A percentile compares a stretch with the other conserved stretches of the same genome.
Evolutionary conservation across 164 flowering plant genomes (phyloP).

Genomic region (Annona cherimola): DNA sequence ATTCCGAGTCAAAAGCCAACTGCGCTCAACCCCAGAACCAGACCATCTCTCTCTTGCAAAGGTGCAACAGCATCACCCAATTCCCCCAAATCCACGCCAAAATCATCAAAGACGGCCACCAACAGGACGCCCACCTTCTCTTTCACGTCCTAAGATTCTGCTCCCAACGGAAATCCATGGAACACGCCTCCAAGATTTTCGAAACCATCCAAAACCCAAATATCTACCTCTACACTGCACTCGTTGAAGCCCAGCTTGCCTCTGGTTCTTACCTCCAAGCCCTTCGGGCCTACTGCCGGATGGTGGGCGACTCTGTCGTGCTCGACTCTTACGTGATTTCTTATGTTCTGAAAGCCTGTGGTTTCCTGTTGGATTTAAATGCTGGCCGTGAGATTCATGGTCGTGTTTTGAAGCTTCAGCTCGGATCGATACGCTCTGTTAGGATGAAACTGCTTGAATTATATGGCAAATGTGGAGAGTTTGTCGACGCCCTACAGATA

Average conservation of each 20-base stretch:
- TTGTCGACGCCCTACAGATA: conserved; percentile 20
- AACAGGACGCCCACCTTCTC: conserved; percentile 53
- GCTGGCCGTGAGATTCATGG: conserved; percentile 35
- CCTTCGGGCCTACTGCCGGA: conserved; percentile 25
- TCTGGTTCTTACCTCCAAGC: conserved; percentile 21
- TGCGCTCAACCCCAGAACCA: conserved; percentile 2
- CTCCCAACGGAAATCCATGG: conserved; percentile 24
- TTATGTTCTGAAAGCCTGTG: conserved; percentile 54
- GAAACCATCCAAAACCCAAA: conserved; percentile 39
- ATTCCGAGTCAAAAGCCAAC: conserved; percentile 9
- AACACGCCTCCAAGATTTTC: conserved; percentile 41
- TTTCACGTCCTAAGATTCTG: conserved; percentile 65
- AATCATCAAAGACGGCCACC: conserved; percentile 24
- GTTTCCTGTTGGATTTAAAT: conserved; percentile 2
- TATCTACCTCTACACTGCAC: conserved; percentile 57
- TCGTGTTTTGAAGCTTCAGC: conserved; percentile 33
- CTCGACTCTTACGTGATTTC: conserved; percentile 62
- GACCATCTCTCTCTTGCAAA: conserved; percentile 17
- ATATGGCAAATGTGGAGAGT: conserved; percentile 12
- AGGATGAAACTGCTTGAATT: conserved; percentile 4
- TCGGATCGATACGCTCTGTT: conserved; percentile 24
- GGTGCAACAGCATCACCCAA: conserved; percentile 24
- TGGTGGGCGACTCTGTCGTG: conserved; percentile 28
- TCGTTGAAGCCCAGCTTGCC: conserved; percentile 46
- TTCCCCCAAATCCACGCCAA: conserved; percentile 63